Evolutionary conservation across 1,284 basidiomycete species (phyloP).

Genomic region (Pyrrhoderma noxium): DNA sequence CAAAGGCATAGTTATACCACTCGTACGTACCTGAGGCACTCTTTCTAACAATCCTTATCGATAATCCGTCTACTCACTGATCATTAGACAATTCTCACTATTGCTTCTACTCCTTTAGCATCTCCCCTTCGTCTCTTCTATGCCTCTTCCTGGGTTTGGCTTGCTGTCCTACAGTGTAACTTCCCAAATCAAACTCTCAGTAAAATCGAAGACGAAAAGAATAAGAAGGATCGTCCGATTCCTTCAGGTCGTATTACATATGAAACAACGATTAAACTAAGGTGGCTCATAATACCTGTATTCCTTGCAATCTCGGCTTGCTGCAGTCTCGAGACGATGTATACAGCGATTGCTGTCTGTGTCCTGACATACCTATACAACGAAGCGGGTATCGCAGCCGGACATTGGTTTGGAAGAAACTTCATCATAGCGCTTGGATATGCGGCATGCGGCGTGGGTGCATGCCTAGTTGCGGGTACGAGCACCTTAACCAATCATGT

Average conservation of each 20-base stretch:
- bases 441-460: slow-evolving; percentile 31
- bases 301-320: slow-evolving; percentile 25
- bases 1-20: slow-evolving; percentile 18
- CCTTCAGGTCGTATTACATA: slow-evolving; percentile 35
- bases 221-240: slow-evolving; percentile 40
- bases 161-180: slow-evolving; percentile 35
- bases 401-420: slow-evolving; percentile 33
- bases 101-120: slow-evolving; percentile 27
- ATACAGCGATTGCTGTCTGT: slow-evolving; percentile 22
- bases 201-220: slow-evolving; percentile 34
- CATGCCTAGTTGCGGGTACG: slow-evolving; percentile 29
- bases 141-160: slow-evolving; percentile 35
- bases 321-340: slow-evolving; percentile 22
- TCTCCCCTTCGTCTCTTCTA: slow-evolving; percentile 23
- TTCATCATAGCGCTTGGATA: slow-evolving; percentile 33
- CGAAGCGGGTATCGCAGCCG: slow-evolving; percentile 20
- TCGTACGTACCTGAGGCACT: slow-evolving; percentile 6
- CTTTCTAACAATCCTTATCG: not conserved
- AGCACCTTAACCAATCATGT: slow-evolving; percentile 6
- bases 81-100: slow-evolving; percentile 31
- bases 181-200: slow-evolving; percentile 38
- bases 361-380: slow-evolving; percentile 25
- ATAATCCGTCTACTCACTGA: not conserved
- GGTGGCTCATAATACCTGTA: slow-evolving; percentile 29
- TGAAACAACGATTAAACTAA: slow-evolving; percentile 27